A percentile compares a stretch with the other conserved stretches of the same genome.
Evolutionary conservation across 1,284 basidiomycete species (phyloP).

Genomic region (Cutaneotrichosporon sp.): DNA sequence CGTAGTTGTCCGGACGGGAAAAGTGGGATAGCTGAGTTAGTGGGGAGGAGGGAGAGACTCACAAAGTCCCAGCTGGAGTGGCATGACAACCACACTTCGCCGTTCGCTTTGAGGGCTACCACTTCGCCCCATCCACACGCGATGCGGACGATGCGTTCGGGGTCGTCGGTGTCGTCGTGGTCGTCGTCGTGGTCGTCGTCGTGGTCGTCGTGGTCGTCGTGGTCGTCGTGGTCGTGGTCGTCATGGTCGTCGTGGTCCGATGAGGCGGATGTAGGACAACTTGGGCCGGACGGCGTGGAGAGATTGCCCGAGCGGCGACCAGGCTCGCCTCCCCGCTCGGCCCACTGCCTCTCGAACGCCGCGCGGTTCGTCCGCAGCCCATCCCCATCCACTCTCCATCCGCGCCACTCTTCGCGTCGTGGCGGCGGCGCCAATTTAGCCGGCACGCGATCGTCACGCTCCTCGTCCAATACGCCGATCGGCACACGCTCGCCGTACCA

Average conservation of each 20-base stretch:
- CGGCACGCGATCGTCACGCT: not conserved
- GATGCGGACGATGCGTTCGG: constrained; percentile 64
- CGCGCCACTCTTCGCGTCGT: not conserved
- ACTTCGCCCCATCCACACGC: constrained; percentile 67
- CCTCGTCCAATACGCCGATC: not conserved
- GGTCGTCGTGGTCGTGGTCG: no score
- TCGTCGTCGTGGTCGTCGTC: no score
- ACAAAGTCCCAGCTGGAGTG: constrained; percentile 41
- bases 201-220: no score
- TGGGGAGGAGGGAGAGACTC: not conserved
- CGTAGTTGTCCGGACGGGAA: constrained; percentile 6
- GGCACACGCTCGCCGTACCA: not conserved
- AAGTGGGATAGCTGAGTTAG: constrained; percentile 2
- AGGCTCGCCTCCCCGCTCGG: not conserved
- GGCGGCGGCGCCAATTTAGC: not conserved
- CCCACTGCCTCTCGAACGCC: not conserved
- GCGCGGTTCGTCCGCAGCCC: not conserved
- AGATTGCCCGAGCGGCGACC: no score
- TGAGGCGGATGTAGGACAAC: no score
- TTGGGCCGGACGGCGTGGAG: no score
- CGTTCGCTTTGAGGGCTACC: constrained; percentile 64
- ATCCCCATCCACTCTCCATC: not conserved
- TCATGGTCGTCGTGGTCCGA: no score
- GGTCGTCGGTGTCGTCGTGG: not conserved
- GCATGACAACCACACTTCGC: constrained; percentile 47